Evolutionary conservation across 257 asterid species (phyloP).

Genomic region (Lavandula angustifolia): DNA sequence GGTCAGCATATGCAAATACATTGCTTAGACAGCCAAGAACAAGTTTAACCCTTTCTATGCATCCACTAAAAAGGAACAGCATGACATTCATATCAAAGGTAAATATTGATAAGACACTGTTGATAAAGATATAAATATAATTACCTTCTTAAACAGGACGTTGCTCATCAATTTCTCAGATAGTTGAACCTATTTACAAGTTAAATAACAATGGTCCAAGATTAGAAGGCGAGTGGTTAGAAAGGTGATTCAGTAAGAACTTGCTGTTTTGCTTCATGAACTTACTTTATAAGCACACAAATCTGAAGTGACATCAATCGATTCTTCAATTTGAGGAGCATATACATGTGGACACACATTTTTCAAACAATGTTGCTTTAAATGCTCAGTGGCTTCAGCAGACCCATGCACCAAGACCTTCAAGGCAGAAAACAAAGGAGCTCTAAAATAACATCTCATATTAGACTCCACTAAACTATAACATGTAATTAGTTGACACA

Average conservation of each 20-base stretch:
- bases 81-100: constrained; percentile 12
- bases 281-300: constrained; percentile 91
- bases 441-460: constrained; percentile 23
- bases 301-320: constrained; percentile 97
- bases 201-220: constrained; percentile 32
- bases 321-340: constrained; percentile 96
- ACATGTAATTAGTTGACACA: constrained; percentile 1
- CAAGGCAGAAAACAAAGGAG: constrained; percentile 35
- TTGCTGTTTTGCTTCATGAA: constrained; percentile 17
- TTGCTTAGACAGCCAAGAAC: not conserved
- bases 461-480: constrained; percentile 16
- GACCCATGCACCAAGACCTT: constrained; percentile 99
- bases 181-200: constrained; percentile 76
- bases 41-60: constrained; percentile 11
- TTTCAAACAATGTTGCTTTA: constrained; percentile 86
- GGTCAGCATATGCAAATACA: not conserved
- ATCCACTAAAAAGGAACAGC: constrained; percentile 16
- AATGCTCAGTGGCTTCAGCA: constrained; percentile 98
- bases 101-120: not conserved
- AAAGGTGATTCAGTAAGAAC: constrained; percentile 12
- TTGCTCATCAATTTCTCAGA: constrained; percentile 92
- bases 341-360: constrained; percentile 82
- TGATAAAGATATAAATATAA: not conserved
- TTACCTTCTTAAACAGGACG: constrained; percentile 90
- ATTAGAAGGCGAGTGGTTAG: constrained; percentile 26